Conservation (phyloP, 2,329 filamentous ascomycete species). For the Fusarium mundagurra region DNA sequence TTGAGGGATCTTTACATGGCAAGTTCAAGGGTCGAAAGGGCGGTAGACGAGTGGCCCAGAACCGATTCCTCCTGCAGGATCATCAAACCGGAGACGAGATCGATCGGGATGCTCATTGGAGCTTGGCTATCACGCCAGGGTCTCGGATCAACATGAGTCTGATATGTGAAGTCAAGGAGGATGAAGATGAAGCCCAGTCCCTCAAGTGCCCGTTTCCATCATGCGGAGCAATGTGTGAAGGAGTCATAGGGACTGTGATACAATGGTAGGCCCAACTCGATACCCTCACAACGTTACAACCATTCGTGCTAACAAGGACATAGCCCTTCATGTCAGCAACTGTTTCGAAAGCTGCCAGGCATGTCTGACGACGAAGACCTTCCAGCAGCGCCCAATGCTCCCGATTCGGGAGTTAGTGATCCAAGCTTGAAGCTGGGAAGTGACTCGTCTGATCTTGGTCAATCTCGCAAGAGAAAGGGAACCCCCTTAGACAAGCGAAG, state of each 20-base stretch:
- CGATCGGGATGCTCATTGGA: background rate
- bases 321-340: background rate
- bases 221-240: background rate
- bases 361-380: background rate
- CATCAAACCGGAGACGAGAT: background rate
- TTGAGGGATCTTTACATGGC: background rate
- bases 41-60: background rate
- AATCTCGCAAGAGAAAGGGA: background rate
- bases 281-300: rapidly evolving
- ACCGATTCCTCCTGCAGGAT: background rate
- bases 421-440: rapidly evolving
- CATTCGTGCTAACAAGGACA: rapidly evolving
- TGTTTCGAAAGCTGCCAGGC: background rate
- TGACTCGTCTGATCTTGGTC: rapidly evolving
- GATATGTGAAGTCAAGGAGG: background rate
- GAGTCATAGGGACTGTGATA: background rate
- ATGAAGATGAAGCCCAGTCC: background rate
- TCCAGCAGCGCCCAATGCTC: background rate
- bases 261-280: background rate
- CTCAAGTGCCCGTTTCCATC: background rate
- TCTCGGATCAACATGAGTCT: background rate
- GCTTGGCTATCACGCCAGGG: background rate
- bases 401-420: background rate
- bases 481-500: rapidly evolving
- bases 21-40: background rate